phyloP scores from a whole-genome alignment of 139 green algal species.

The Picochlorum sp. region DNA sequence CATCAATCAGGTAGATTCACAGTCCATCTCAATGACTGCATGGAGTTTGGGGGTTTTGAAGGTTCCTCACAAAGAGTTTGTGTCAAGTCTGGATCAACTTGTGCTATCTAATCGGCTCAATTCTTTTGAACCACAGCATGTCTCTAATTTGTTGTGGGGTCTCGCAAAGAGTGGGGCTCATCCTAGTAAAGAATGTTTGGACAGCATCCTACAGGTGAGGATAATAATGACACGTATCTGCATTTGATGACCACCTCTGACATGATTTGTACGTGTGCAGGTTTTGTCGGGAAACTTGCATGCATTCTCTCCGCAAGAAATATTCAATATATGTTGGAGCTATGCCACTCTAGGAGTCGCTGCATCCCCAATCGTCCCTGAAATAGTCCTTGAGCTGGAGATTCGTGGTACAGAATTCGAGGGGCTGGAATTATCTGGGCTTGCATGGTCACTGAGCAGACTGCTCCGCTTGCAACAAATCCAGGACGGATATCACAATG shows the following conservation, averaged over 20 bases:
- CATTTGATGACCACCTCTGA: neutral
- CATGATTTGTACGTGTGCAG: neutral
- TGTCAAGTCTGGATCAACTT: neutral
- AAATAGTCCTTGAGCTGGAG: neutral
- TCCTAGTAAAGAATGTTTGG: conserved; percentile 12
- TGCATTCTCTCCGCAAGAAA: conserved; percentile 2
- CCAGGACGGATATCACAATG: neutral
- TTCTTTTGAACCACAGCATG: conserved; percentile 17
- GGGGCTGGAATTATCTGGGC: conserved; percentile 14
- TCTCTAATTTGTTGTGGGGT: conserved; percentile 30
- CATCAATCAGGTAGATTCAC: conserved; percentile 13
- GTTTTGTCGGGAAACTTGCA: neutral
- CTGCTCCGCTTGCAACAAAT: neutral
- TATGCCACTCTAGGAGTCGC: neutral
- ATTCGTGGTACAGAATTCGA: neutral
- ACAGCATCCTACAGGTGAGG: neutral
- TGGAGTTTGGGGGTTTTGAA: conserved; percentile 23
- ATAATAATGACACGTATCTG: neutral
- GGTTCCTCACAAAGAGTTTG: conserved; percentile 11
- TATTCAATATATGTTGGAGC: conserved; percentile 7
- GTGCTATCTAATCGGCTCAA: conserved; percentile 9
- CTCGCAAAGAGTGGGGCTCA: conserved; percentile 10
- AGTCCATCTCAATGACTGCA: conserved; percentile 19
- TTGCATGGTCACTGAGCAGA: conserved; percentile 24
- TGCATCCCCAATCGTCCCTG: neutral